phyloP scores from a whole-genome alignment of 495 filamentous ascomycete species.

The Neurospora cerealis region DNA sequence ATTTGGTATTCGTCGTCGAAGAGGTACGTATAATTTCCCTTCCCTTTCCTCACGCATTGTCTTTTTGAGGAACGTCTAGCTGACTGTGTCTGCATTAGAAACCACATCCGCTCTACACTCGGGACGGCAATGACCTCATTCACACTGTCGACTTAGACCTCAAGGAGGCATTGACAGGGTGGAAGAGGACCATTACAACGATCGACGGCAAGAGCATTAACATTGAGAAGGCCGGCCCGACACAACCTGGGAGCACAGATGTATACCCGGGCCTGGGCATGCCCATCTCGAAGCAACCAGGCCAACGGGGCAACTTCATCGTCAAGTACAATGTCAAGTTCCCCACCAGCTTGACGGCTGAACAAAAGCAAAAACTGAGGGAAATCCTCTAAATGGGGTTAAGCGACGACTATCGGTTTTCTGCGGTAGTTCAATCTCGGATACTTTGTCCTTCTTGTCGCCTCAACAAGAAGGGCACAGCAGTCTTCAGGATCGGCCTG shows the following conservation, averaged over 20 bases:
- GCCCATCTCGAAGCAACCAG: slow-evolving; percentile 83
- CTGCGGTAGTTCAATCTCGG: background rate
- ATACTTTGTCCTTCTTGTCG: background rate
- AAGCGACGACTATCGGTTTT: background rate
- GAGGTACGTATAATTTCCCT: slow-evolving; percentile 53
- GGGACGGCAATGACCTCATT: slow-evolving; percentile 77
- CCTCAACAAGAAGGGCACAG: background rate
- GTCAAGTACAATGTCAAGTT: slow-evolving; percentile 89
- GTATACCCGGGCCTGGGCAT: slow-evolving; percentile 79
- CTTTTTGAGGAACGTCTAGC: background rate
- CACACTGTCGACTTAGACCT: slow-evolving; percentile 68
- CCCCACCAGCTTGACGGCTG: slow-evolving; percentile 59
- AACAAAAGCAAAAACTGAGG: slow-evolving; percentile 69
- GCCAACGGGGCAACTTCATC: slow-evolving; percentile 74
- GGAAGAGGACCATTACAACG: slow-evolving; percentile 81
- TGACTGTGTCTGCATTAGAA: slow-evolving; percentile 45
- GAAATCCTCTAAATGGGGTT: slow-evolving; percentile 50
- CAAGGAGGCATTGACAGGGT: slow-evolving; percentile 96
- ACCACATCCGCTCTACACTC: slow-evolving; percentile 69
- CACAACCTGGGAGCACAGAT: slow-evolving; percentile 69
- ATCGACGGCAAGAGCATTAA: slow-evolving; percentile 81
- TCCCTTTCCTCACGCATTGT: background rate
- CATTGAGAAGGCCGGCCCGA: slow-evolving; percentile 70
- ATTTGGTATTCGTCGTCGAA: slow-evolving; percentile 85
- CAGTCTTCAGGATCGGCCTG: background rate